Evolutionary conservation across 2,329 filamentous ascomycete genomes (phyloP).

Genomic region (Coniochaeta ligniaria): DNA sequence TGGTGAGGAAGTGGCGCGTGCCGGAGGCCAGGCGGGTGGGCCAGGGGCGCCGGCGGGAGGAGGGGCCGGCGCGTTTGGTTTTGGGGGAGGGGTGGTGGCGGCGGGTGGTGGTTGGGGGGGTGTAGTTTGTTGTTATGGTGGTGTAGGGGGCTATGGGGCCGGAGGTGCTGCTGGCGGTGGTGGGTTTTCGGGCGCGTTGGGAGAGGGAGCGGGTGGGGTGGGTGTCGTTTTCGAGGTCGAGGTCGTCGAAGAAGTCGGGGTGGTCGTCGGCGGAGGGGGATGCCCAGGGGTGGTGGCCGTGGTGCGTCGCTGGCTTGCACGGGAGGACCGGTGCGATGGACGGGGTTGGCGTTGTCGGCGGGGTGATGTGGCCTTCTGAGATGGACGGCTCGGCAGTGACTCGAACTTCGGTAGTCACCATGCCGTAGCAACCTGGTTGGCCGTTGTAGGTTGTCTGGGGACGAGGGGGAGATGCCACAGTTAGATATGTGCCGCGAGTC

Average conservation of each 20-base stretch:
- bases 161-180: not conserved
- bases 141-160: constrained; percentile 7
- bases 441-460: constrained; percentile 14
- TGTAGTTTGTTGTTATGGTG: constrained; percentile 8
- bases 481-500: not conserved
- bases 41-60: no score
- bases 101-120: constrained; percentile 14
- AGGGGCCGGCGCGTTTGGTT: not conserved
- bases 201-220: not conserved
- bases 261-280: not conserved
- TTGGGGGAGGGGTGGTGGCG: constrained; percentile 11
- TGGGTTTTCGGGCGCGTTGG: not conserved
- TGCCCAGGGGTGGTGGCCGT: constrained; percentile 10
- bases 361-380: constrained; percentile 10
- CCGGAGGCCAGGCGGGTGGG: not conserved
- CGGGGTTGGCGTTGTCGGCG: constrained; percentile 11
- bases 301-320: constrained; percentile 2
- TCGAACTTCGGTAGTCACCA: constrained; percentile 45
- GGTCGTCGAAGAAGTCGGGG: not conserved
- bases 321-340: constrained; percentile 13
- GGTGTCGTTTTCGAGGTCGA: not conserved
- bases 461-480: not conserved
- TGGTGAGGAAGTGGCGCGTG: constrained; percentile 17
- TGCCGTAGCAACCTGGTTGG: constrained; percentile 35
- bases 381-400: constrained; percentile 24